These are phyloP conservation scores for sunflower (Helianthus annuus) DNA, from an alignment of 129 eudicot genomes.

Conservation along the genomic window HanXRQr2.0-SUNRISE NC_035443.2:1527001-1527500, in stretches of 20 bases:
- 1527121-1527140: too few relatives aligned
- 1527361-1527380: conserved; percentile 1
- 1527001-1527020: too few relatives aligned
- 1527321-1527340: background rate
- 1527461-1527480: conserved; percentile 98
- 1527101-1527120: too few relatives aligned
- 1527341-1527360: background rate
- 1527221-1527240: too few relatives aligned
- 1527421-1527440: conserved; percentile 99
- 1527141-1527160: too few relatives aligned
- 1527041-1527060: too few relatives aligned
- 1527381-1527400: background rate
- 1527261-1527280: background rate
- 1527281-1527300: background rate
- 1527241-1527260: background rate
- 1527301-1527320: background rate
- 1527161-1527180: too few relatives aligned
- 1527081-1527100: too few relatives aligned
- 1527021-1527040: too few relatives aligned
- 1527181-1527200: too few relatives aligned
- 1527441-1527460: conserved; percentile 95
- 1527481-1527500: conserved; percentile 97
- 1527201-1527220: too few relatives aligned
- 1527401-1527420: conserved; percentile 69
- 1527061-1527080: too few relatives aligned